Percentiles rank a stretch among this genome's conserved stretches.
These are phyloP conservation scores for Dipteronia dyeriana DNA, from an alignment of 345 rosid genomes.

Conservation along the genomic window DNA sequence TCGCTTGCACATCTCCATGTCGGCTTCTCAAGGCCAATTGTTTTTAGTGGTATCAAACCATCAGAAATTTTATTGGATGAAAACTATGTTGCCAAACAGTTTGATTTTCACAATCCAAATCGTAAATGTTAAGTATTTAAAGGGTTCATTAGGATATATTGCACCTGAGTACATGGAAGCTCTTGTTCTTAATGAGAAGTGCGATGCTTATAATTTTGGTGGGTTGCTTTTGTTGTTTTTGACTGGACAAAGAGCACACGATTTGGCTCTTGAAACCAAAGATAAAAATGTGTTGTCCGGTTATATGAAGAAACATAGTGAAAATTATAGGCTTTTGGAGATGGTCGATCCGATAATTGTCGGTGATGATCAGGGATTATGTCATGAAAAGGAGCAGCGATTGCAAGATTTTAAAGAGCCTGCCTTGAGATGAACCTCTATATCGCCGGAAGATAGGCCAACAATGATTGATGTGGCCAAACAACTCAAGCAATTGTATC, in stretches of 20 bases:
- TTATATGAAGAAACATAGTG: too few species aligned
- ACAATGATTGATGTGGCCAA: slow-evolving; percentile 1
- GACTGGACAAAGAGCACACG: too few species aligned
- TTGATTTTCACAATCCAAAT: neutral
- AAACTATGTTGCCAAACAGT: neutral
- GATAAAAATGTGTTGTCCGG: too few species aligned
- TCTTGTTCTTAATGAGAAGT: neutral
- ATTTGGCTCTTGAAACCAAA: too few species aligned
- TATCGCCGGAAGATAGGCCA: neutral
- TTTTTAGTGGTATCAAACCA: neutral
- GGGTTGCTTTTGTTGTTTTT: neutral
- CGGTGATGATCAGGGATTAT: too few species aligned
- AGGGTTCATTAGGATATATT: neutral
- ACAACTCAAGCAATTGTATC: neutral
- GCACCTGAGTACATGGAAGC: neutral
- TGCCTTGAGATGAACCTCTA: too few species aligned
- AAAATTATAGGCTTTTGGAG: too few species aligned
- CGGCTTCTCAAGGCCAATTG: slow-evolving; percentile 9
- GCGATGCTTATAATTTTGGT: neutral
- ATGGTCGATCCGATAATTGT: too few species aligned
- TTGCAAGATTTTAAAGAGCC: too few species aligned
- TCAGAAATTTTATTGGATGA: neutral
- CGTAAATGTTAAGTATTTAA: neutral
- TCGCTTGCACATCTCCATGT: slow-evolving; percentile 22
- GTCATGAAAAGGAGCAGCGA: too few species aligned